A percentile compares a stretch with the other conserved stretches of the same genome.
Conservation (phyloP, 148 eudicot genomes). For the Vaccinium myrtillus region DNA sequence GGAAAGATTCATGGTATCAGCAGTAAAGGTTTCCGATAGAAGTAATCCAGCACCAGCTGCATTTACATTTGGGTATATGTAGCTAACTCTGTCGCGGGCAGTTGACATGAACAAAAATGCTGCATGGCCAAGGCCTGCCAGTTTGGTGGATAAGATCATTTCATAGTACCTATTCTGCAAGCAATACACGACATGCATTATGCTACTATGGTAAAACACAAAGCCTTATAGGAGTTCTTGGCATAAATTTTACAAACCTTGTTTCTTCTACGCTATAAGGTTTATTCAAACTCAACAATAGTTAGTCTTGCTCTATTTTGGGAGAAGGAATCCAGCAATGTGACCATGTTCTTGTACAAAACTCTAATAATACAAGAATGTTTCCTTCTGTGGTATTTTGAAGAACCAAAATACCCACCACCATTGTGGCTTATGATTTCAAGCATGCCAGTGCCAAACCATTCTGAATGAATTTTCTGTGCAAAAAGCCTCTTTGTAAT, state of each 20-base stretch:
- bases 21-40: constrained; percentile 66
- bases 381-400: neutral
- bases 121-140: constrained; percentile 93
- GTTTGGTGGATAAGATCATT: constrained; percentile 80
- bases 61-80: constrained; percentile 83
- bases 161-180: constrained; percentile 85
- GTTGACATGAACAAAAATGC: constrained; percentile 85
- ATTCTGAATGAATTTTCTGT: neutral
- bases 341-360: neutral
- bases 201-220: neutral
- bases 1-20: constrained; percentile 62
- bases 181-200: constrained; percentile 4
- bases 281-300: neutral
- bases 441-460: neutral
- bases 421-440: neutral
- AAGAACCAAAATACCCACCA: neutral
- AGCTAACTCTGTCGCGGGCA: constrained; percentile 84
- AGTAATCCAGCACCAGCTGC: constrained; percentile 88
- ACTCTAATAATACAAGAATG: neutral
- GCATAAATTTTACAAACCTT: no score
- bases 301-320: neutral
- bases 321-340: neutral
- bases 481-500: neutral
- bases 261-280: no score
- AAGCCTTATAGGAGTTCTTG: neutral